Percentiles rank a stretch among this genome's conserved stretches.
Evolutionary conservation across 306 rosid species (phyloP).

Genomic region (Casuarina equisetifolia): DNA sequence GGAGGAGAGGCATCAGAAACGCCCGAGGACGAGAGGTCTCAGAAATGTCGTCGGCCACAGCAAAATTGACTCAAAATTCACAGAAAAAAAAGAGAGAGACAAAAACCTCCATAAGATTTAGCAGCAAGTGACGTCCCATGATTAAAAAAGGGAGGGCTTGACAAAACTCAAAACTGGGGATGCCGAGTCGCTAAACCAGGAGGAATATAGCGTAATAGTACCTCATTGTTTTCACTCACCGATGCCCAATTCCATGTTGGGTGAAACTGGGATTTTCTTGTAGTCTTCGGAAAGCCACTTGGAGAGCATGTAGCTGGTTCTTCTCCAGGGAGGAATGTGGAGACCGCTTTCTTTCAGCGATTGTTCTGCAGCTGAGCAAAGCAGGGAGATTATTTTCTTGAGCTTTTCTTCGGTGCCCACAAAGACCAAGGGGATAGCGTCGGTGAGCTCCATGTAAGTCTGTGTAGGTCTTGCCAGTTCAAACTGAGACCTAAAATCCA

Average conservation of each 20-base stretch:
- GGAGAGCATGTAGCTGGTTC: slow-evolving; percentile 45
- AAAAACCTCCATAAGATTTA: neutral
- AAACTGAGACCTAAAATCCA: slow-evolving; percentile 57
- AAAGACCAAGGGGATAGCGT: slow-evolving; percentile 40
- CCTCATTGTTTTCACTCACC: neutral
- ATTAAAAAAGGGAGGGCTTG: neutral
- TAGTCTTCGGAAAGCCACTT: slow-evolving; percentile 50
- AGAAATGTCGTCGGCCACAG: too few species aligned
- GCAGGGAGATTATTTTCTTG: slow-evolving; percentile 29
- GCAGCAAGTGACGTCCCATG: neutral
- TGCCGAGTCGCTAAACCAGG: neutral
- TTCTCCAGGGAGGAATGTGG: slow-evolving; percentile 62
- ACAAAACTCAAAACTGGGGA: neutral
- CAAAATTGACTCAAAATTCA: neutral
- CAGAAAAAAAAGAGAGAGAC: too few species aligned
- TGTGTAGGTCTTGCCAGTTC: slow-evolving; percentile 50
- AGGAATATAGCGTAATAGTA: neutral
- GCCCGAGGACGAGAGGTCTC: too few species aligned
- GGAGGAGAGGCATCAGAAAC: too few species aligned
- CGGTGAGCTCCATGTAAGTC: slow-evolving; percentile 35
- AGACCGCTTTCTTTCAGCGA: slow-evolving; percentile 50
- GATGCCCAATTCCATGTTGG: slow-evolving; percentile 16
- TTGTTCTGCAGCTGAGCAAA: slow-evolving; percentile 48
- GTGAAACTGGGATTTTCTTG: slow-evolving; percentile 29
- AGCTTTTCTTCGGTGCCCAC: slow-evolving; percentile 54